Percentiles rank a stretch among this genome's conserved stretches.
Evolutionary conservation across 2,329 filamentous ascomycete genomes (phyloP).

Genomic region (Trichoderma pleuroti): DNA sequence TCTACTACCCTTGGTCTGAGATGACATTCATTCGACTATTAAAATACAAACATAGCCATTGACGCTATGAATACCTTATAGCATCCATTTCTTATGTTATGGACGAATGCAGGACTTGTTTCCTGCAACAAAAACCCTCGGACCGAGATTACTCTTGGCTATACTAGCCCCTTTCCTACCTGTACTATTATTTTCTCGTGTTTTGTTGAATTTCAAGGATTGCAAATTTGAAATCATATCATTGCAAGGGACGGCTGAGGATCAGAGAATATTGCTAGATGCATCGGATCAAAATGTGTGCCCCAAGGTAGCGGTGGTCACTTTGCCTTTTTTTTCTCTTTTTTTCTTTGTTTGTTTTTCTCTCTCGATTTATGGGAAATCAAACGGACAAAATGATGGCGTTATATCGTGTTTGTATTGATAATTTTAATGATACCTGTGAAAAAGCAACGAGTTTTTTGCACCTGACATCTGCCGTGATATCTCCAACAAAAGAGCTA

Average conservation of each 20-base stretch:
- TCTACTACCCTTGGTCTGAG: background rate
- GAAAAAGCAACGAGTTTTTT: background rate
- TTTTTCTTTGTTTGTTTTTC: background rate
- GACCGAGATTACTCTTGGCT: background rate
- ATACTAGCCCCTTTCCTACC: background rate
- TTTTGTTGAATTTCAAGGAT: background rate
- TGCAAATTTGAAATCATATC: background rate
- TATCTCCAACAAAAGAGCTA: background rate
- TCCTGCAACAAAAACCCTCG: background rate
- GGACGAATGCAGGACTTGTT: background rate
- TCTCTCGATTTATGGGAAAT: background rate
- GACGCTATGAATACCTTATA: background rate
- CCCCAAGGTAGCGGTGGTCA: background rate
- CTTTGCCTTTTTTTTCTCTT: background rate
- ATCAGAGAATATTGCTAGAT: background rate
- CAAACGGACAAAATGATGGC: background rate
- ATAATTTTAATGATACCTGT: slow-evolving; percentile 1
- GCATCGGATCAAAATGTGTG: background rate
- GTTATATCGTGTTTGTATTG: background rate
- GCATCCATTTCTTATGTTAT: background rate
- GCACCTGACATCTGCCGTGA: background rate
- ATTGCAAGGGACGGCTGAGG: background rate
- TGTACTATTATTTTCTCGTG: slow-evolving; percentile 3
- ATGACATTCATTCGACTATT: background rate
- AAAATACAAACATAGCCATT: background rate